Percentiles rank a stretch among this genome's conserved stretches.
Evolutionary conservation across 257 asterid species (phyloP).

Genomic region (Ilex asprella): DNA sequence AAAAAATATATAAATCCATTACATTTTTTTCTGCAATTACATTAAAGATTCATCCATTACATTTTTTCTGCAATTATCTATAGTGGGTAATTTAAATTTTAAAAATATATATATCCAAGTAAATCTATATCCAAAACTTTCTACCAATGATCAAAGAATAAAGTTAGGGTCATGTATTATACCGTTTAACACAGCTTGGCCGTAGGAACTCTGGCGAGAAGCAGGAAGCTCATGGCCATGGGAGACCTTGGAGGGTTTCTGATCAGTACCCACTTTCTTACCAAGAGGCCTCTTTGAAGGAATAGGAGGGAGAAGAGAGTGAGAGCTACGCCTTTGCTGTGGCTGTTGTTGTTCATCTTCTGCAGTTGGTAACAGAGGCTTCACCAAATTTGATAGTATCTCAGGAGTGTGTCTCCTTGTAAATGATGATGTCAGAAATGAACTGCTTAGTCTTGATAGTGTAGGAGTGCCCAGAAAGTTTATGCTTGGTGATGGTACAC

Average conservation of each 20-base stretch:
- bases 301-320: conserved; percentile 52
- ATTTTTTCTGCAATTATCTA: no score
- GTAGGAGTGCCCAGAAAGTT: conserved; percentile 72
- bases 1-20: no score
- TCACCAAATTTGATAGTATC: conserved; percentile 55
- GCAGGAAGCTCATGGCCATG: conserved; percentile 40
- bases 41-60: no score
- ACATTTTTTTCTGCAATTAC: no score
- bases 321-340: conserved; percentile 52
- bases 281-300: conserved; percentile 49
- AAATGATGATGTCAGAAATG: conserved; percentile 63
- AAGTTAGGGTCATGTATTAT: conserved; percentile 1
- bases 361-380: conserved; percentile 53
- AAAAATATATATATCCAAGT: no score
- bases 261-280: conserved; percentile 34
- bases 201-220: conserved; percentile 57
- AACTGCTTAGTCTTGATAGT: conserved; percentile 58
- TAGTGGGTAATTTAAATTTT: no score
- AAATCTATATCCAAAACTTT: no score
- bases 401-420: conserved; percentile 76
- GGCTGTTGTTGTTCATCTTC: conserved; percentile 31
- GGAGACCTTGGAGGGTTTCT: conserved; percentile 39
- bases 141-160: not conserved
- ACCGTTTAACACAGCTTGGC: conserved; percentile 87
- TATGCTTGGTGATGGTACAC: conserved; percentile 83